Evolutionary conservation across 306 rosid species (phyloP).

Genomic region (Lathyrus aphaca): DNA sequence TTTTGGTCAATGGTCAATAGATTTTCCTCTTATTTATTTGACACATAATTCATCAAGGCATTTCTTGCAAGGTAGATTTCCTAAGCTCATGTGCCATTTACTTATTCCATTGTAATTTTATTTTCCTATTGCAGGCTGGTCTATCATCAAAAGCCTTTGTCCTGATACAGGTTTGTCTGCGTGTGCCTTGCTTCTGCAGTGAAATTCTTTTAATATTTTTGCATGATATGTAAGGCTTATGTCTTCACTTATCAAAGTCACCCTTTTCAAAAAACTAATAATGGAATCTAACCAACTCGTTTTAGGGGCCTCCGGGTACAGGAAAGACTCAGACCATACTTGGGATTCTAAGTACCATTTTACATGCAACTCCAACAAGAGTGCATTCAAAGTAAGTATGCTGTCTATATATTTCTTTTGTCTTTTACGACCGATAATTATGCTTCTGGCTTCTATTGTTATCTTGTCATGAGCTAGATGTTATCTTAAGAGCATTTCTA

Average conservation of each 20-base stretch:
- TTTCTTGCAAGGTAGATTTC: constrained; percentile 26
- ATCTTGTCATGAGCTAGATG: too few species aligned
- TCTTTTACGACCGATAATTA: too few species aligned
- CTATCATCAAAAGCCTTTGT: constrained; percentile 85
- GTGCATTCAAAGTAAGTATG: constrained; percentile 69
- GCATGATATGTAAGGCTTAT: constrained; percentile 21
- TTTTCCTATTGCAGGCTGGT: constrained; percentile 77
- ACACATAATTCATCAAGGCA: constrained; percentile 67
- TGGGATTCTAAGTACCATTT: constrained; percentile 88
- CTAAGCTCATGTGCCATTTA: constrained; percentile 26
- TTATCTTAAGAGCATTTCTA: too few species aligned
- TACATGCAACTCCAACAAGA: constrained; percentile 92
- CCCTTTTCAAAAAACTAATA: background rate
- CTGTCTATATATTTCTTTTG: background rate
- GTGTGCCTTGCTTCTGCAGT: constrained; percentile 30
- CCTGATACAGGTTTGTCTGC: constrained; percentile 76
- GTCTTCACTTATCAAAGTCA: constrained; percentile 25
- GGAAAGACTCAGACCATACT: constrained; percentile 96
- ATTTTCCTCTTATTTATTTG: constrained; percentile 76
- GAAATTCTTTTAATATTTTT: constrained; percentile 26
- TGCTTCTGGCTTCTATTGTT: too few species aligned
- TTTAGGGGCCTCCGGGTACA: constrained; percentile 99
- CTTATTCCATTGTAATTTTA: constrained; percentile 33
- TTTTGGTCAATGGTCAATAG: constrained; percentile 73
- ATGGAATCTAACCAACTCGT: constrained; percentile 48